These are phyloP conservation scores for Populus tremula DNA, from an alignment of 345 rosid species.

Conservation along the genomic window DNA sequence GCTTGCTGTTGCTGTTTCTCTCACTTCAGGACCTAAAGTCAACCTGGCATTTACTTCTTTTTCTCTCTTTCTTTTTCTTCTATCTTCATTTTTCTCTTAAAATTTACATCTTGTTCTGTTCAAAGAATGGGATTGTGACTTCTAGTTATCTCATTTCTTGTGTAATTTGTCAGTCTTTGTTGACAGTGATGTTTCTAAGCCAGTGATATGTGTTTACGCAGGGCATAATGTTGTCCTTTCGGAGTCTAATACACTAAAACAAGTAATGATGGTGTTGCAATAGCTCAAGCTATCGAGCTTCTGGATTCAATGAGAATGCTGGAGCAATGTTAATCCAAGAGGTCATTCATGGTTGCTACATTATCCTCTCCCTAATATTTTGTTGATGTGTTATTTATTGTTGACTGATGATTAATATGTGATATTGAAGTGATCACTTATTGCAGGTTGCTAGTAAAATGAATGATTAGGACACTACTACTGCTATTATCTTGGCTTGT, in stretches of 20 bases:
- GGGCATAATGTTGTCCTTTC: slow-evolving; percentile 78
- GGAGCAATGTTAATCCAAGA: slow-evolving; percentile 82
- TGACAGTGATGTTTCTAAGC: background rate
- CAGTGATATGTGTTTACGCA: slow-evolving; percentile 28
- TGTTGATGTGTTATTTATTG: slow-evolving; percentile 1
- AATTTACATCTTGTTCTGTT: background rate
- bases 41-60: background rate
- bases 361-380: slow-evolving; percentile 17
- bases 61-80: background rate
- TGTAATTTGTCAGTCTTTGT: background rate
- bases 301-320: slow-evolving; percentile 66
- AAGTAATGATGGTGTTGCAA: slow-evolving; percentile 83
- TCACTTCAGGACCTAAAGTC: slow-evolving; percentile 83
- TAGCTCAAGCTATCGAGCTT: slow-evolving; percentile 68
- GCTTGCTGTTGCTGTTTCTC: slow-evolving; percentile 85
- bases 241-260: slow-evolving; percentile 55
- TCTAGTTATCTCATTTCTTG: background rate
- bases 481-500: slow-evolving; percentile 79
- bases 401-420: background rate
- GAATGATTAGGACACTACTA: slow-evolving; percentile 83
- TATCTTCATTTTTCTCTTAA: too few species aligned
- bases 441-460: slow-evolving; percentile 74
- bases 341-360: slow-evolving; percentile 71
- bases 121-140: background rate
- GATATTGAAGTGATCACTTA: slow-evolving; percentile 18